Percentiles rank a stretch among this genome's conserved stretches.
Evolutionary conservation across 345 rosid genomes (phyloP).

Genomic region (Gossypium australe): DNA sequence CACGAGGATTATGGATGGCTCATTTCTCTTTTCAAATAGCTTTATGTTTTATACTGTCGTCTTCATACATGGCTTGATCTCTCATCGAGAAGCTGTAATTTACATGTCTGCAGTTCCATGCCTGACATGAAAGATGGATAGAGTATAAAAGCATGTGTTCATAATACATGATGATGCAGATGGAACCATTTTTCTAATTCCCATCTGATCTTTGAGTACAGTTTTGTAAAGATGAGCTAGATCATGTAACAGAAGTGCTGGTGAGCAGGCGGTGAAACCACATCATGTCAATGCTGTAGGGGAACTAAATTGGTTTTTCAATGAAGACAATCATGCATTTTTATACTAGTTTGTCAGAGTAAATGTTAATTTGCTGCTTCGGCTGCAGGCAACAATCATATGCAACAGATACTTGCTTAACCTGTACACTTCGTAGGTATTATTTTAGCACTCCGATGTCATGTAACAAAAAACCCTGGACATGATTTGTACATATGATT

Average conservation of each 20-base stretch:
- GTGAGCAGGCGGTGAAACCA: constrained; percentile 21
- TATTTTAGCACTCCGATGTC: no score
- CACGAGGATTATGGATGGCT: constrained; percentile 7
- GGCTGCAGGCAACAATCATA: no score
- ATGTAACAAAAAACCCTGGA: no score
- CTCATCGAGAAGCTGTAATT: constrained; percentile 10
- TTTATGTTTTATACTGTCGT: constrained; percentile 3
- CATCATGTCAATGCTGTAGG: constrained; percentile 7
- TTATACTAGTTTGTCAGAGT: no score
- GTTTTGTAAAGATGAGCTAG: constrained; percentile 23
- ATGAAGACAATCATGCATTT: no score
- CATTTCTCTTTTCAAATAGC: constrained; percentile 8
- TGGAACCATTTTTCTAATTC: neutral
- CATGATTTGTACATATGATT: no score
- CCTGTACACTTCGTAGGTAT: no score
- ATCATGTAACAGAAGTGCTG: constrained; percentile 13
- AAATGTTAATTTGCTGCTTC: no score
- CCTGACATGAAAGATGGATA: constrained; percentile 2
- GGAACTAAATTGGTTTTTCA: no score
- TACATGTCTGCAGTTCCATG: neutral
- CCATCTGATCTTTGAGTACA: neutral
- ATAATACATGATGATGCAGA: neutral
- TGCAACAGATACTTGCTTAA: no score
- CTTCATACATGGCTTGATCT: constrained; percentile 17
- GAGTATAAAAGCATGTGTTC: neutral